These are phyloP conservation scores for Rhizophora apiculata DNA, from an alignment of 345 rosid genomes.

Conservation along the genomic window DNA sequence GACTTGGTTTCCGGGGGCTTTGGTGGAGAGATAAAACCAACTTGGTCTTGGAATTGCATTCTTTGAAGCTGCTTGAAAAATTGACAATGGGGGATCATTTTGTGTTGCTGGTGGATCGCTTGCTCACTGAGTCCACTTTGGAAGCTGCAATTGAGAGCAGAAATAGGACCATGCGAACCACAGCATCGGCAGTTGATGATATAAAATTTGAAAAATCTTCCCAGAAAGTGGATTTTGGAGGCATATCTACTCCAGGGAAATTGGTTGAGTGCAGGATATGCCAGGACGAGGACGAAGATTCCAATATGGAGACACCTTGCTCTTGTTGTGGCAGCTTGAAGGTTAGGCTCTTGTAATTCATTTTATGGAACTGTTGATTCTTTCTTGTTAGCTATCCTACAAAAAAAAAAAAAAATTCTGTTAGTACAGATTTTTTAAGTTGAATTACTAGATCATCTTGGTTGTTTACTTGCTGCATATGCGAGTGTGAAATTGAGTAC, in stretches of 20 bases:
- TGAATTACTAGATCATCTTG: not conserved
- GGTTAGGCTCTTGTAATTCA: constrained; percentile 30
- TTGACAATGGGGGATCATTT: constrained; percentile 88
- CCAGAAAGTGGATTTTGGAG: constrained; percentile 41
- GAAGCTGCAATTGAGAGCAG: constrained; percentile 82
- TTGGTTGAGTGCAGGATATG: constrained; percentile 88
- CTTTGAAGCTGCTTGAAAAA: constrained; percentile 5
- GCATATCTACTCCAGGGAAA: constrained; percentile 36
- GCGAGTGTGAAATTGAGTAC: not conserved
- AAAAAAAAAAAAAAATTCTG: not conserved
- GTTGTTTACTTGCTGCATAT: not conserved
- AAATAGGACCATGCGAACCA: constrained; percentile 43
- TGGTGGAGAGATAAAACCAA: constrained; percentile 12
- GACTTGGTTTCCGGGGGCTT: constrained; percentile 20
- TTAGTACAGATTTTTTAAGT: not conserved
- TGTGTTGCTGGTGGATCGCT: constrained; percentile 77
- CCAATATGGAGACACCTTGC: constrained; percentile 89
- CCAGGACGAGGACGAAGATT: constrained; percentile 82
- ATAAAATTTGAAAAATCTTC: constrained; percentile 25
- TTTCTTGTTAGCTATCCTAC: not conserved
- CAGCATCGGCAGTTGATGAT: constrained; percentile 31
- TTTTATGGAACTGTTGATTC: too few relatives aligned
- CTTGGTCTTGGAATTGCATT: constrained; percentile 16
- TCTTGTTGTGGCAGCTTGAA: constrained; percentile 90
- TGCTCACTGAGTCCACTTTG: constrained; percentile 76